Evolutionary conservation across 2,329 filamentous ascomycete genomes (phyloP).

Genomic region (Hypoxylon sp.): DNA sequence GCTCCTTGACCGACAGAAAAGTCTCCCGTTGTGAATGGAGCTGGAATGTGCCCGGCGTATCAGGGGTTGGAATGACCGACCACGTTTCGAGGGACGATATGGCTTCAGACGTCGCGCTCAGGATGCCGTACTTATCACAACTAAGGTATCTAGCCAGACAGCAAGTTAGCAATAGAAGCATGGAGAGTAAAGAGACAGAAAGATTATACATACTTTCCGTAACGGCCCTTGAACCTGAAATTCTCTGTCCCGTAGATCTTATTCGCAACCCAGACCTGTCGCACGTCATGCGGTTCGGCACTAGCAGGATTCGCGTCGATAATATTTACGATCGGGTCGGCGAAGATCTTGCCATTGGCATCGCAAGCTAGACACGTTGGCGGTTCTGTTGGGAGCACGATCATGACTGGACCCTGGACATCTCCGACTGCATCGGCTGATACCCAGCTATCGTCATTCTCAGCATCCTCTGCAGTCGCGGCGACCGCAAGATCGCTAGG

Average conservation of each 20-base stretch:
- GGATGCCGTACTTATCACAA: slow-evolving; percentile 85
- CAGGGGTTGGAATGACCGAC: slow-evolving; percentile 72
- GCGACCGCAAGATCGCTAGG: slow-evolving; percentile 56
- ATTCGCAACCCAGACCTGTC: slow-evolving; percentile 95
- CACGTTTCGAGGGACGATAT: slow-evolving; percentile 89
- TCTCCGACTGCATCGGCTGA: slow-evolving; percentile 82
- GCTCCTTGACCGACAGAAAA: slow-evolving; percentile 75
- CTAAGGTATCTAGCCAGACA: slow-evolving; percentile 76
- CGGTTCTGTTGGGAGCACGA: slow-evolving; percentile 83
- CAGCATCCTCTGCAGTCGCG: slow-evolving; percentile 56
- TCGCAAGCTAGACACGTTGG: slow-evolving; percentile 87
- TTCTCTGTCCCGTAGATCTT: slow-evolving; percentile 84
- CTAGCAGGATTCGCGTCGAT: slow-evolving; percentile 85
- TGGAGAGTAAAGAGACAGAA: background rate
- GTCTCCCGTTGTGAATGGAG: slow-evolving; percentile 80
- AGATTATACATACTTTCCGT: slow-evolving; percentile 75
- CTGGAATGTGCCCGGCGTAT: slow-evolving; percentile 79
- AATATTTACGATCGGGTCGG: slow-evolving; percentile 86
- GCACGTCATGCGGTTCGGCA: slow-evolving; percentile 94
- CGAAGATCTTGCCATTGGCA: slow-evolving; percentile 87
- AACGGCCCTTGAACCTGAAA: slow-evolving; percentile 89
- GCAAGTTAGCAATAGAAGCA: slow-evolving; percentile 26
- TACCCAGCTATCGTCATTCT: slow-evolving; percentile 90
- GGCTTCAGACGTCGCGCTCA: slow-evolving; percentile 84
- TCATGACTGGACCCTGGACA: slow-evolving; percentile 83